Conservation (phyloP, 1,284 basidiomycete species). For the Ustilago crameri region DNA sequence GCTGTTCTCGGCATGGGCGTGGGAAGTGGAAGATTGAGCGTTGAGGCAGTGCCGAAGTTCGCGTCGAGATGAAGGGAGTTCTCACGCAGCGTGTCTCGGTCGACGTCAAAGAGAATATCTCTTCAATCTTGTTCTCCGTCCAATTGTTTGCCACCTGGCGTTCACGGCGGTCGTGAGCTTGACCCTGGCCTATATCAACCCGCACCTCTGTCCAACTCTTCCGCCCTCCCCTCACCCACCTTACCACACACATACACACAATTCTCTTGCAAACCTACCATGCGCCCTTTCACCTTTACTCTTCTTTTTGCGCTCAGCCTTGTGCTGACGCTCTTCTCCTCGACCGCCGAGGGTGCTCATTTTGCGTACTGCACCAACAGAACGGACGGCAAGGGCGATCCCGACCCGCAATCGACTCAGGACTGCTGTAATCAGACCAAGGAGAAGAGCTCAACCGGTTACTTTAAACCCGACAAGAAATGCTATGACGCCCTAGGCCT, state of each 20-base stretch:
- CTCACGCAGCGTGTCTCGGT: not conserved
- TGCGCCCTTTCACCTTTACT: too few species aligned
- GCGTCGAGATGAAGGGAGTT: not conserved
- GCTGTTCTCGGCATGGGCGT: too few species aligned
- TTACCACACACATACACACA: too few species aligned
- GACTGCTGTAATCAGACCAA: conserved; percentile 12
- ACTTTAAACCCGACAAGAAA: not conserved
- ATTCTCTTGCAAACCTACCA: too few species aligned
- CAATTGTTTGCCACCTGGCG: too few species aligned
- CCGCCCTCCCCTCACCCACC: too few species aligned
- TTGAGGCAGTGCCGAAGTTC: not conserved
- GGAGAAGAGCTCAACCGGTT: conserved; percentile 7
- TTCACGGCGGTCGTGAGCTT: too few species aligned
- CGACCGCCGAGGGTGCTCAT: not conserved
- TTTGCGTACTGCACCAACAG: conserved; percentile 6
- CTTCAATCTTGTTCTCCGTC: too few species aligned
- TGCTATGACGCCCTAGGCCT: conserved; percentile 8
- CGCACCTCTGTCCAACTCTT: too few species aligned
- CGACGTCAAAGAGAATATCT: too few species aligned
- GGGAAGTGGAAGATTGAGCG: too few species aligned
- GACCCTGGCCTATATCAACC: too few species aligned
- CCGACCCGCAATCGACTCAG: conserved; percentile 6
- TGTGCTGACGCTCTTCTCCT: not conserved
- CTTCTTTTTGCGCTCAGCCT: not conserved
- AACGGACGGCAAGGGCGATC: not conserved